Base-by-base conservation (phyloP, 192 early-diverging fungal genomes). In the Coemansia sp. region DNA sequence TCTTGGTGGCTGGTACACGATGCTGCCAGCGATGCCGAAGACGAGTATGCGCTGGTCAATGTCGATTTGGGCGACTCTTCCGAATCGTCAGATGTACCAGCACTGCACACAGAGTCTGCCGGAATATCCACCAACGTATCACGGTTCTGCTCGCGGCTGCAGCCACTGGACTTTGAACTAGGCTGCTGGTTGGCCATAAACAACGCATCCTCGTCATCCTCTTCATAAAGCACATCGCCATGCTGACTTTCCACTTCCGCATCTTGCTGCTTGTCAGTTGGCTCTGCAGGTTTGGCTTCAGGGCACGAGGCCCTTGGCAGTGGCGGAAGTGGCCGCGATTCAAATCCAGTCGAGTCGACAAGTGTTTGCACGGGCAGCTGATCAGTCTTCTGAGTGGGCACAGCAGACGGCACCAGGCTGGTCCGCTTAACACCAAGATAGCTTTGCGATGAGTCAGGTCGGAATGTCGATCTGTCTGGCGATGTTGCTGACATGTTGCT, bases 111-210 rank as follows among this genome's bases (percentile, higher is more conserved):
- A 39, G 59, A 46, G 33, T 26, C 28, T 7, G 53, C 11, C 21
- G 38, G 45, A 42, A 26, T 8, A 18, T 70, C 52, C 33, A 71
- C 68, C 21, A 71, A 50, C 48, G 68, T 71, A 50, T 71, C 57
- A 28, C 68, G 39, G 26, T 57, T 57, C 26, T 39, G 37, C 10
- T 21, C 57, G 9, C 57, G 36, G 28, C 48, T 41, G 57, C 48
- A 42, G 16, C 15, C 46, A 23, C 54, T 56, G 21, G 6, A 53
- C 30, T 43, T 39, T n/a, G 53, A 59, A 40, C 48, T 20, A n/a
- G 57, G 43, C 39, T 41, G 43, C 28, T 37, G 41, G 26, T 44
- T 59, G 37, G 26, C 56, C 36, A 66, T 66, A 39, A 53, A 66
- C 45, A 66, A 33, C 1, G n/a, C 45, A 12, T 43, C 49, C 0